Percentiles rank a stretch among this genome's conserved stretches.
These are phyloP conservation scores for Skeletonema tropicum DNA, from an alignment of 108 stramenopile genomes.

Conservation along the genomic window DNA sequence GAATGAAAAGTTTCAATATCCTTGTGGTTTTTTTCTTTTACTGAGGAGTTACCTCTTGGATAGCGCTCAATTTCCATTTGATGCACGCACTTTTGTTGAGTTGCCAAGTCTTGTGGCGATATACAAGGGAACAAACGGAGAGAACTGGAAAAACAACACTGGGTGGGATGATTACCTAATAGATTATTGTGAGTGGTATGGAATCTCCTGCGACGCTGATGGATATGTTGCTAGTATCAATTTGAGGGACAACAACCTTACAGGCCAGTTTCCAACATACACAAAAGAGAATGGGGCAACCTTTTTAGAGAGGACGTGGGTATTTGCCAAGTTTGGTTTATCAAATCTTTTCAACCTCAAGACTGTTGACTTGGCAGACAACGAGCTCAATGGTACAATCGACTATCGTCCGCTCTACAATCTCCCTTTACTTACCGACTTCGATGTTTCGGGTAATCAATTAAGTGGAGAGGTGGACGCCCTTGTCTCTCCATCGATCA, in stretches of 20 bases:
- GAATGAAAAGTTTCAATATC: too few relatives aligned
- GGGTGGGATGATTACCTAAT: not conserved
- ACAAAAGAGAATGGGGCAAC: too few relatives aligned
- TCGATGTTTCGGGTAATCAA: slow-evolving; percentile 27
- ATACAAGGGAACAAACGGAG: slow-evolving; percentile 51
- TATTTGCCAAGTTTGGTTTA: not conserved
- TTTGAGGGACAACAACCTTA: not conserved
- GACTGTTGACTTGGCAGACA: slow-evolving; percentile 22
- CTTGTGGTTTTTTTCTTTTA: too few relatives aligned
- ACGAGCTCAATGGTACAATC: slow-evolving; percentile 16
- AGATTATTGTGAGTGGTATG: slow-evolving; percentile 3
- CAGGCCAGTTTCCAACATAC: not conserved
- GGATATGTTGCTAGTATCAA: not conserved
- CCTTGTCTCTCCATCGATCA: slow-evolving; percentile 58
- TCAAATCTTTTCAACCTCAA: slow-evolving; percentile 5
- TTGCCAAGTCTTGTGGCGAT: slow-evolving; percentile 44
- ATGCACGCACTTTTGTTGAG: too few relatives aligned
- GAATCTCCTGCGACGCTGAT: not conserved
- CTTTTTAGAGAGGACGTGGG: too few relatives aligned
- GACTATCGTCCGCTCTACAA: slow-evolving; percentile 48
- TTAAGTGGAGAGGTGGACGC: slow-evolving; percentile 43
- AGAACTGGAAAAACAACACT: slow-evolving; percentile 17
- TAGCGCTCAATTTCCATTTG: too few relatives aligned
- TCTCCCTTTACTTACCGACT: slow-evolving; percentile 40
- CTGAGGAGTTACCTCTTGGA: too few relatives aligned